Evolutionary conservation across 768 basidiomycete genomes (phyloP).

Genomic region (Mycena galopus): DNA sequence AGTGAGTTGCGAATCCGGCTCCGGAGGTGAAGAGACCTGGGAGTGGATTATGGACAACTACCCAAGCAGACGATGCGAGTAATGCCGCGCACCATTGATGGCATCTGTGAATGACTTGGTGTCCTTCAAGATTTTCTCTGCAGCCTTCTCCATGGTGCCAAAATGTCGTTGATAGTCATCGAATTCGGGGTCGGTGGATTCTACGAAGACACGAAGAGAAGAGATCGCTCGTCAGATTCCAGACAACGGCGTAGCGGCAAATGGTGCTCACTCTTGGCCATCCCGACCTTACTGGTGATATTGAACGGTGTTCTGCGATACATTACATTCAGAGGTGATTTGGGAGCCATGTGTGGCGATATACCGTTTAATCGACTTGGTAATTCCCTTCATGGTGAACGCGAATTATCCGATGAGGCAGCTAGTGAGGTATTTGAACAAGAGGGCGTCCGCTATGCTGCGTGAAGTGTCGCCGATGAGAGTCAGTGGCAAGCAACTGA

Average conservation of each 20-base stretch:
- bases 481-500: not conserved
- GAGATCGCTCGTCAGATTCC: not conserved
- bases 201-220: slow-evolving; percentile 47
- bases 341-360: slow-evolving; percentile 28
- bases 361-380: slow-evolving; percentile 83
- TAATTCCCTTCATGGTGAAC: slow-evolving; percentile 83
- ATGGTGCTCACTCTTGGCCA: slow-evolving; percentile 85
- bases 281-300: slow-evolving; percentile 88
- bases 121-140: slow-evolving; percentile 94
- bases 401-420: not conserved
- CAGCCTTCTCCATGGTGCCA: slow-evolving; percentile 77
- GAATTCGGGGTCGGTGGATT: slow-evolving; percentile 90
- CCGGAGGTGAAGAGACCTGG: slow-evolving; percentile 79
- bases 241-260: slow-evolving; percentile 2
- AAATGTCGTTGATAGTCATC: slow-evolving; percentile 90
- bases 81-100: slow-evolving; percentile 70
- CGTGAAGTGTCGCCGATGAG: slow-evolving; percentile 10
- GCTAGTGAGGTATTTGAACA: slow-evolving; percentile 1
- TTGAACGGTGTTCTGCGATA: slow-evolving; percentile 88
- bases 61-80: slow-evolving; percentile 10
- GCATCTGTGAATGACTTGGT: slow-evolving; percentile 89
- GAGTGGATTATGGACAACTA: slow-evolving; percentile 7
- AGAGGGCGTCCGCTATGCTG: slow-evolving; percentile 16
- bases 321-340: slow-evolving; percentile 9
- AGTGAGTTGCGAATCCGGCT: slow-evolving; percentile 73